These are phyloP conservation scores for Lachnellula hyalina DNA, from an alignment of 2,329 filamentous ascomycete genomes.

Conservation along the genomic window DNA sequence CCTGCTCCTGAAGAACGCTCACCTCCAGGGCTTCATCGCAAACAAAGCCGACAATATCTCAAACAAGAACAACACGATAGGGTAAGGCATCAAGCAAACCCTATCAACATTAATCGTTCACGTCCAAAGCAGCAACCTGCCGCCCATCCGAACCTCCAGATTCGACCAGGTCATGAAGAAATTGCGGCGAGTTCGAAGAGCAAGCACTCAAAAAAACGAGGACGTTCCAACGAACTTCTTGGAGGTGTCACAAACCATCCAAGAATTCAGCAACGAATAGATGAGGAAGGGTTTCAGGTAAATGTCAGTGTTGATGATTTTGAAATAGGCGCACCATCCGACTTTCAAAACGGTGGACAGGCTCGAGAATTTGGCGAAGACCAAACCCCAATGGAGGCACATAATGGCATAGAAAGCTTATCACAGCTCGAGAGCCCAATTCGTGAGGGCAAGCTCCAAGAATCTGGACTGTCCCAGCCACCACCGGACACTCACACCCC, in stretches of 20 bases:
- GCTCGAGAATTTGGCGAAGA: not conserved
- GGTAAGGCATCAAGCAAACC: not conserved
- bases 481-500: not conserved
- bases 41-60: not conserved
- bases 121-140: not conserved
- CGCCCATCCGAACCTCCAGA: not conserved
- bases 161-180: not conserved
- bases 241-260: not conserved
- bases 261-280: not conserved
- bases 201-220: conserved; percentile 2
- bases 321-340: not conserved
- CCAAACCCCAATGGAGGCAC: not conserved
- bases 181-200: not conserved
- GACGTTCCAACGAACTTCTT: not conserved
- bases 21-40: conserved; percentile 1
- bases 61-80: not conserved
- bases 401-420: not conserved
- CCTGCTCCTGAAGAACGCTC: not conserved
- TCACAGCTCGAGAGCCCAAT: not conserved
- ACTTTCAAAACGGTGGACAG: not conserved
- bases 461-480: not conserved
- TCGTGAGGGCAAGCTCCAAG: not conserved
- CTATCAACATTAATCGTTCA: not conserved
- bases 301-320: not conserved
- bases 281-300: not conserved